Evolutionary conservation across 352 stramenopile species (phyloP).

Genomic region (Hyaloperonospora brassicae): DNA sequence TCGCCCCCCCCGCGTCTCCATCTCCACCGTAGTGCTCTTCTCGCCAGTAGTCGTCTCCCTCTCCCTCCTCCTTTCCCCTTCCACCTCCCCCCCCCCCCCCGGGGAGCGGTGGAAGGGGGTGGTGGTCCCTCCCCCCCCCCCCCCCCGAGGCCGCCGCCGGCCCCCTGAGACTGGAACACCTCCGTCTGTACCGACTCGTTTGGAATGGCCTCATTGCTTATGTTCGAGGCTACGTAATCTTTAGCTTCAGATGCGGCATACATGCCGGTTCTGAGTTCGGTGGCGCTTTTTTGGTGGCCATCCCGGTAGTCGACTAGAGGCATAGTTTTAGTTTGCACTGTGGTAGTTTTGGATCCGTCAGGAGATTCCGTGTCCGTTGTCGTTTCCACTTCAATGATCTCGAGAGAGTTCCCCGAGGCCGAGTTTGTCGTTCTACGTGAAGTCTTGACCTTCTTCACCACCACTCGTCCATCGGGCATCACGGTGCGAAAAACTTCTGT

Average conservation of each 20-base stretch:
- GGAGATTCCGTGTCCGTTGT: slow-evolving; percentile 10
- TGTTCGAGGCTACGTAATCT: neutral
- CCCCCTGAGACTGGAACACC: slow-evolving; percentile 16
- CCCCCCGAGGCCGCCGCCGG: slow-evolving; percentile 14
- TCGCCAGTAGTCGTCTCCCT: slow-evolving; percentile 13
- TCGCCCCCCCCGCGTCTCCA: slow-evolving; percentile 15
- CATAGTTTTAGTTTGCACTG: slow-evolving; percentile 8
- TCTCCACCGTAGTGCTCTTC: slow-evolving; percentile 19
- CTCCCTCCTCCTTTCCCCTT: slow-evolving; percentile 17
- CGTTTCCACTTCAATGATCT: slow-evolving; percentile 9
- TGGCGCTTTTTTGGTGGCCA: too few species aligned
- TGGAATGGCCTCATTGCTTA: neutral
- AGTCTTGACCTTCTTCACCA: slow-evolving; percentile 11
- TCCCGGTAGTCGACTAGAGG: neutral
- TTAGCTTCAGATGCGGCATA: too few species aligned
- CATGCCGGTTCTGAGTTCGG: too few species aligned
- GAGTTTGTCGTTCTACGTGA: slow-evolving; percentile 2
- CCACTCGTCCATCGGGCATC: slow-evolving; percentile 7
- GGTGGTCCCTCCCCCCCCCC: slow-evolving; percentile 13
- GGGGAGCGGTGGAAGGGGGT: slow-evolving; percentile 5
- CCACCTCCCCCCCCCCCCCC: slow-evolving; percentile 12
- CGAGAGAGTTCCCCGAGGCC: slow-evolving; percentile 1
- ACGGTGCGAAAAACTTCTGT: slow-evolving; percentile 10
- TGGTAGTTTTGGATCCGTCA: slow-evolving; percentile 6
- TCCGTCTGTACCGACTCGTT: slow-evolving; percentile 16